Evolutionary conservation across 352 stramenopile species (phyloP), one percentile per base, ranked within the genome.

Genomic region (Blastocystis hominis): DNA sequence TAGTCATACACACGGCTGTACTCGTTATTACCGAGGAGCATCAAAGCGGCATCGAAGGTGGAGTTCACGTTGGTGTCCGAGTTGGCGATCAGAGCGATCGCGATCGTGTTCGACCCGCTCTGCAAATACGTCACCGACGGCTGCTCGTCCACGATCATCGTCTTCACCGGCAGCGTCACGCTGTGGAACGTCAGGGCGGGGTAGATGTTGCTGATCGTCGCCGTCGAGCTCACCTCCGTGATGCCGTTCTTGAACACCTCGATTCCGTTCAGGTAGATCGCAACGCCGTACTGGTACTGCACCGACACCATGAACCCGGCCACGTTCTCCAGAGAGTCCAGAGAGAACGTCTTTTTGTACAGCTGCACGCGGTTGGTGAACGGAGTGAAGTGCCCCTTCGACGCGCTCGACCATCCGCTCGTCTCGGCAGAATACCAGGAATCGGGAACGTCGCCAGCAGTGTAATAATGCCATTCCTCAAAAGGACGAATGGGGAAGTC

Each of bases 281-380:
- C 44, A 24, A 46, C 66, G 34, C 72, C 72, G 30, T 69, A 84
- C n/a, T 53, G 54, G 55, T 84, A 84, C 20, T 53, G 72, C 7
- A 84, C 34, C 30, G 72, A 84, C 34, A 84, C 46, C 0, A 84
- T 53, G 46, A 84, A 84, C 24, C 72, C 72, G 2, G 72, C 53
- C 10, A 84, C 55, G 9, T 84, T 34, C 7, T n/a, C 34, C 47
- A 84, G 56, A 0, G 72, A 84, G n/a, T 34, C 9, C 20, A 84
- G 10, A 34, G 3, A 24, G 40, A 84, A 40, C 3, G 55, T 69
- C 1, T 61, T 36, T 34, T 84, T 84, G 50, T 84, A 84, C 72
- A 84, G 10, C 50, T 84, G 72, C 34, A 84, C 62, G 3, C 17
- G 30, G 44, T 84, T 84, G 30, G 72, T 68, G 30, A 53, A 84